Conservation (phyloP, 1,284 basidiomycete species). For the Cystobasidiaceae sp. region DNA sequence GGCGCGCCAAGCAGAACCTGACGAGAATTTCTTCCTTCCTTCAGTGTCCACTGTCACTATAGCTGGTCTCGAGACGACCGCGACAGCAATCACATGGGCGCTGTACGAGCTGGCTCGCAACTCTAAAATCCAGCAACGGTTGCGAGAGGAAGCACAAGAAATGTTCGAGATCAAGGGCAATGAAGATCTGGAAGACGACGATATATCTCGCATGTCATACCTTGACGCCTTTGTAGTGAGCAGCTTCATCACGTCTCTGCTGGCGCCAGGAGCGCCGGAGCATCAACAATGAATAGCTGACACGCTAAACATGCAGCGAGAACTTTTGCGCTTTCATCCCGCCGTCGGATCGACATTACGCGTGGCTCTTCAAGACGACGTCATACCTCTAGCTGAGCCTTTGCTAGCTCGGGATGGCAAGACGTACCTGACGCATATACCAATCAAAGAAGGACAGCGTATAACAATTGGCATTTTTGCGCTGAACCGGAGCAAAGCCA, state of each 20-base stretch:
- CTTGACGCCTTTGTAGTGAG: conserved; percentile 65
- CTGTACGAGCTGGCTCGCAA: conserved; percentile 2
- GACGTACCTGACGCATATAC: conserved; percentile 44
- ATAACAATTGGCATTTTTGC: conserved; percentile 60
- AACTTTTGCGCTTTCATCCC: conserved; percentile 66
- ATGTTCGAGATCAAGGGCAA: background rate
- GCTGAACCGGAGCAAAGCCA: conserved; percentile 56
- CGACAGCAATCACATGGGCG: conserved; percentile 35
- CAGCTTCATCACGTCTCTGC: background rate
- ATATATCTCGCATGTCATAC: conserved; percentile 44
- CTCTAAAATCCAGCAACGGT: background rate
- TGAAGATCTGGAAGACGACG: conserved; percentile 5
- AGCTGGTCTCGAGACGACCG: conserved; percentile 60
- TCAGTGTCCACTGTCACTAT: conserved; percentile 8
- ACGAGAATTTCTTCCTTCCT: background rate
- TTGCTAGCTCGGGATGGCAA: conserved; percentile 50
- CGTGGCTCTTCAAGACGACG: conserved; percentile 66
- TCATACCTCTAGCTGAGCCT: conserved; percentile 63
- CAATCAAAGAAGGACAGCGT: conserved; percentile 56
- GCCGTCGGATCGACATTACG: conserved; percentile 61
- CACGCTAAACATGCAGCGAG: conserved; percentile 44
- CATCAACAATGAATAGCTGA: background rate
- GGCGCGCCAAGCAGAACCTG: background rate
- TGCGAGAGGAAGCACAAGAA: conserved; percentile 5
- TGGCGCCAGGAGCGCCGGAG: background rate